Evolutionary conservation across 192 early-diverging fungal genomes (phyloP).

Genomic region (Backusella tarrabulga): DNA sequence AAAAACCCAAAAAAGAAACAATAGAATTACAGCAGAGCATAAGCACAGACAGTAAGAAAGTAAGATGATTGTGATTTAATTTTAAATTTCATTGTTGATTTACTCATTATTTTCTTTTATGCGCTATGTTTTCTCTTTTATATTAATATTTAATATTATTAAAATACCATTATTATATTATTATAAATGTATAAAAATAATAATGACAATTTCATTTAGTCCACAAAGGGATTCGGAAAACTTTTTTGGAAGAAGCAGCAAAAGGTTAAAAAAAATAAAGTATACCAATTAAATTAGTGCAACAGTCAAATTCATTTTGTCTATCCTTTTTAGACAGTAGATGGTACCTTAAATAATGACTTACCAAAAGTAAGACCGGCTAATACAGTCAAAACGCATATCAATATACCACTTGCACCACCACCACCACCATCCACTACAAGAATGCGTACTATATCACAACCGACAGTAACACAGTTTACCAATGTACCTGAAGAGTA

Average conservation of each 20-base stretch:
- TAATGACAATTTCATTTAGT: background rate
- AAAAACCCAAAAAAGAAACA: background rate
- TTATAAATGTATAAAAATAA: background rate
- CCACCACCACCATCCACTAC: conserved; percentile 12
- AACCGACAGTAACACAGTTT: background rate
- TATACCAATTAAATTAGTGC: conserved; percentile 5
- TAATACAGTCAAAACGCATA: background rate
- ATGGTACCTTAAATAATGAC: conserved; percentile 8
- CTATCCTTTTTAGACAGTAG: background rate
- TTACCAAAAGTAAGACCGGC: conserved; percentile 12
- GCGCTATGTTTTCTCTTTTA: background rate
- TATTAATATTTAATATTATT: background rate
- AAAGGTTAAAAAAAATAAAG: conserved; percentile 15
- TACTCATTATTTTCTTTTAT: background rate
- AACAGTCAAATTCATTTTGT: conserved; percentile 2
- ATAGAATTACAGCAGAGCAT: background rate
- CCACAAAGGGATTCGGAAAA: conserved; percentile 13
- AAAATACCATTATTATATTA: background rate
- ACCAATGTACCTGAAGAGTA: background rate
- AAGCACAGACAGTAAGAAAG: conserved; percentile 4
- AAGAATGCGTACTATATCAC: background rate
- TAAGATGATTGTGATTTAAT: background rate
- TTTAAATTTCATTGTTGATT: background rate
- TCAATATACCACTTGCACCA: conserved; percentile 21
- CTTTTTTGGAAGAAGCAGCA: conserved; percentile 19